Conservation (phyloP, 208 protist genomes). For the Borovskyia barvae region DNA sequence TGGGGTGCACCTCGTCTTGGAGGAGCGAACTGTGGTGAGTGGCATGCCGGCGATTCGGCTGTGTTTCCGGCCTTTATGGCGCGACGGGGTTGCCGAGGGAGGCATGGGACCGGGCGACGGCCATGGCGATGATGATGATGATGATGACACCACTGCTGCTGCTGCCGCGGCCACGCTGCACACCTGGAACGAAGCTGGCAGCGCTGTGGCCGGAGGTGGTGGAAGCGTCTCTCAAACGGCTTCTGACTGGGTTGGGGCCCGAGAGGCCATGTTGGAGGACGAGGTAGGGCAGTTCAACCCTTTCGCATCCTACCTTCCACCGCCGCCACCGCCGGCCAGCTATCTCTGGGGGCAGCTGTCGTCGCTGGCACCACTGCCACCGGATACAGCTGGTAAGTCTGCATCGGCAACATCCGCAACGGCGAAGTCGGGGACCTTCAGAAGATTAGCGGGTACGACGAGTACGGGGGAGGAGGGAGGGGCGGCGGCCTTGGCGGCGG, state of each 20-base stretch:
- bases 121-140: background rate
- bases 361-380: background rate
- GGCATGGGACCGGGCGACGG: conserved; percentile 4
- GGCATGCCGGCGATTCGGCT: conserved; percentile 49
- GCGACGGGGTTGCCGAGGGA: conserved; percentile 2
- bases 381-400: background rate
- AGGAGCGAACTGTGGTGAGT: conserved; percentile 49
- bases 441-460: background rate
- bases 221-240: conserved; percentile 29
- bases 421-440: conserved; percentile 1
- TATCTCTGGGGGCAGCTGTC: conserved; percentile 19
- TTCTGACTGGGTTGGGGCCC: conserved; percentile 34
- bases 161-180: conserved; percentile 5
- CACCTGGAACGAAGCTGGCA: conserved; percentile 22
- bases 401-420: conserved; percentile 8
- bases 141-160: conserved; percentile 1
- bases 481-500: too few relatives aligned
- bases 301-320: conserved; percentile 50
- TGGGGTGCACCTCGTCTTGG: conserved; percentile 40
- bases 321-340: conserved; percentile 35
- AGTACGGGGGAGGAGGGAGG: background rate
- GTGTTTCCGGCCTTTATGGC: conserved; percentile 41
- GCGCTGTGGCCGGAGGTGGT: conserved; percentile 1
- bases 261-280: conserved; percentile 50
- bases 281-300: conserved; percentile 72